Evolutionary conservation across 345 rosid genomes (phyloP), one percentile per base, ranked within the genome.

Genomic region (Erodium maritimum): DNA sequence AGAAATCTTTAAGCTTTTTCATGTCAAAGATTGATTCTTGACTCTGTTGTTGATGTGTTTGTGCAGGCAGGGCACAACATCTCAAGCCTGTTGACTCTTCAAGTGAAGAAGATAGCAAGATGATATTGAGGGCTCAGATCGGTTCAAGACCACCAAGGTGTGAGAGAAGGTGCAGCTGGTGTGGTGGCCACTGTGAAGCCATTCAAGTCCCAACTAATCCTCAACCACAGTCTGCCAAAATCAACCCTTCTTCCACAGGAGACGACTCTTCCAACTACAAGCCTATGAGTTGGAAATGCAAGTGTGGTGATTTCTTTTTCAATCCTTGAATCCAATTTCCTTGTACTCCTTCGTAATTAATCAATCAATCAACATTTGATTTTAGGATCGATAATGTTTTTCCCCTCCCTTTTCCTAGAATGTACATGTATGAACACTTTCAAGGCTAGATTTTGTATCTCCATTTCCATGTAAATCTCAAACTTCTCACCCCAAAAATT

Each of bases 251-350:
- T 1, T 7, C 50, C 23, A 23, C 63, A 76, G 82, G 89, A 48
- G 96, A 83, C n/a, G 85, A 64, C 46, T 60, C 23, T 75, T 67
- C 97, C 52, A 80, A 90, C 57, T 90, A 90, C 72, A 87, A 85
- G 77, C 96, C 97, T 22, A 73, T 90, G 87, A 90, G 89, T 67
- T 90, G 97, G 97, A 90, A 90, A 66, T 87, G 96, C 85, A 90
- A 85, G 75, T 90, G 97, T 67, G 96, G 97, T 19, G 75, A 84
- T 62, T 68, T 87, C 70, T 88, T 91, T 69, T 88, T 82, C 72
- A 77, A 91, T 45, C 97, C 97, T 54, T 90, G 72, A 81, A 25
- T 25, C 7, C 33, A 25, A 25, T 25, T 25, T 3, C 3, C 5
- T 29, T 29, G 37, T 5, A 29, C 9, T 29, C 9, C 37, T n/a